A percentile compares a stretch with the other conserved stretches of the same genome.
Conservation (phyloP, 495 filamentous ascomycete species). For the Hypoxylon intermedium region DNA sequence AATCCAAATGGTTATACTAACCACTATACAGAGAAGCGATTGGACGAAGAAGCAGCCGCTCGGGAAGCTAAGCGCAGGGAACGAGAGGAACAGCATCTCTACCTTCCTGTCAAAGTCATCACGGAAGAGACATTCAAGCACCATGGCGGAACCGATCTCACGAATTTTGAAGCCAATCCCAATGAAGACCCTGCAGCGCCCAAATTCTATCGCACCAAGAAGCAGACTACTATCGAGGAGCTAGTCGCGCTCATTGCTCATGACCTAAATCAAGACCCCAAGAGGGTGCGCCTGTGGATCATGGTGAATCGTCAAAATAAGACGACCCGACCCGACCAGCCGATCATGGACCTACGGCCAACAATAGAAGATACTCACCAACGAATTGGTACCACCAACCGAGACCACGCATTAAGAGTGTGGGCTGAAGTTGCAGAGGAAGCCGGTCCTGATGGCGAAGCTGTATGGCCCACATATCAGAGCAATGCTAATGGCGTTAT, state of each 20-base stretch:
- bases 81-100: conserved; percentile 90
- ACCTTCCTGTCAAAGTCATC: conserved; percentile 80
- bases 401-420: conserved; percentile 76
- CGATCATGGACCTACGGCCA: conserved; percentile 76
- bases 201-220: conserved; percentile 71
- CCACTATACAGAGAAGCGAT: conserved; percentile 61
- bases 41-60: conserved; percentile 81
- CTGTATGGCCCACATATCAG: conserved; percentile 69
- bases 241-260: conserved; percentile 72
- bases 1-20: conserved; percentile 39
- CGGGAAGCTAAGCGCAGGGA: conserved; percentile 80
- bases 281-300: conserved; percentile 81
- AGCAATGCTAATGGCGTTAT: conserved; percentile 55
- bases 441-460: conserved; percentile 66
- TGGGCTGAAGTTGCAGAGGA: conserved; percentile 82
- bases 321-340: conserved; percentile 87
- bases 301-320: conserved; percentile 99
- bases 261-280: conserved; percentile 68
- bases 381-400: conserved; percentile 63
- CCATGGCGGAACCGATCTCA: conserved; percentile 86
- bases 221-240: conserved; percentile 74
- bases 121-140: conserved; percentile 78
- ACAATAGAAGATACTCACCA: conserved; percentile 80
- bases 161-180: conserved; percentile 66
- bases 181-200: conserved; percentile 65